Conservation (phyloP, 2,329 filamentous ascomycete genomes). For the Zymoseptoria crescenta region DNA sequence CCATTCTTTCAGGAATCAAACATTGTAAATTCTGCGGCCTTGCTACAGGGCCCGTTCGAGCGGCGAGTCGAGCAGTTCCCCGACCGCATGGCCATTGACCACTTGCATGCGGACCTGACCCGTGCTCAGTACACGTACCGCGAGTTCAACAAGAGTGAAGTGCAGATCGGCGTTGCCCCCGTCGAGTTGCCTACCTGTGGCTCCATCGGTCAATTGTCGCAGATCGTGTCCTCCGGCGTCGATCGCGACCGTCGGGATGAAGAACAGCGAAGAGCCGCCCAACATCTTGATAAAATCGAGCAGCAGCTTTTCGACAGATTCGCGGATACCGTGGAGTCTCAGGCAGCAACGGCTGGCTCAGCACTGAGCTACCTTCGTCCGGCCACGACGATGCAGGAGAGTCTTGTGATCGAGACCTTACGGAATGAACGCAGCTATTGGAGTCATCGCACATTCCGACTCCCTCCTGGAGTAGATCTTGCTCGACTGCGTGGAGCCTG, state of each 20-base stretch:
- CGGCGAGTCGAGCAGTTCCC: neutral
- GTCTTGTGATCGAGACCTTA: constrained; percentile 8
- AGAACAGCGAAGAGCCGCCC: constrained; percentile 23
- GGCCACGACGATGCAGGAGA: constrained; percentile 10
- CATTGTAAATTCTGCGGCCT: neutral
- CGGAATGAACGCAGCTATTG: constrained; percentile 10
- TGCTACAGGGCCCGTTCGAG: neutral
- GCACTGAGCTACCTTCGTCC: neutral
- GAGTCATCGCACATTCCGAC: constrained; percentile 11
- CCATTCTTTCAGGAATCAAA: neutral
- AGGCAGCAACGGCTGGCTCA: neutral
- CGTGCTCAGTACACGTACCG: neutral
- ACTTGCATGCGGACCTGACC: neutral
- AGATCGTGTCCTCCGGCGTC: neutral
- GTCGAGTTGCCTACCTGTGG: neutral
- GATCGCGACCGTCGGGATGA: neutral
- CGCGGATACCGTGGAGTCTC: neutral
- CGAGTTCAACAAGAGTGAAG: constrained; percentile 1
- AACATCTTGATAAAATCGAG: neutral
- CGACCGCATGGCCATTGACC: neutral
- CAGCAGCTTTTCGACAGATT: neutral
- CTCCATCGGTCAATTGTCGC: neutral
- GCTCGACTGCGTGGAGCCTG: constrained; percentile 6
- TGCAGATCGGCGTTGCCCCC: neutral
- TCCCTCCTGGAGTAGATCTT: constrained; percentile 5